phyloP scores from a whole-genome alignment of 495 filamentous ascomycete genomes.

The Cenococcum geophilum region DNA sequence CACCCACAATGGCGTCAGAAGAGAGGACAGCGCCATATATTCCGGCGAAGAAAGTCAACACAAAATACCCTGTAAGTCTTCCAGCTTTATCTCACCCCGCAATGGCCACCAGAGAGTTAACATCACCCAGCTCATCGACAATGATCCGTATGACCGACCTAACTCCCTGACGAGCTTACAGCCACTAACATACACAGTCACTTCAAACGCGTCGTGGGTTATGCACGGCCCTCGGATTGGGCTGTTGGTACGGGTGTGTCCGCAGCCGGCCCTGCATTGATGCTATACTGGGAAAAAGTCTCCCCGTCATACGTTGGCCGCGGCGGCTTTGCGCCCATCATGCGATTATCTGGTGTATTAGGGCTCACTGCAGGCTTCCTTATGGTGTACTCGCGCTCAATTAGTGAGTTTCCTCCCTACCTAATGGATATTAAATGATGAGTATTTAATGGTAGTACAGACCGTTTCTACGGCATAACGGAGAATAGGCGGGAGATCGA shows the following conservation, averaged over 20 bases:
- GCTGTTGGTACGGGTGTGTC: slow-evolving; percentile 58
- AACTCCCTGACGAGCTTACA: slow-evolving; percentile 12
- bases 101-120: slow-evolving; percentile 21
- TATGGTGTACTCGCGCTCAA: slow-evolving; percentile 69
- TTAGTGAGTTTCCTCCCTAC: slow-evolving; percentile 43
- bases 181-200: slow-evolving; percentile 55
- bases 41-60: slow-evolving; percentile 17
- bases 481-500: slow-evolving; percentile 89
- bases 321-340: slow-evolving; percentile 71
- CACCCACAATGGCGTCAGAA: slow-evolving; percentile 19
- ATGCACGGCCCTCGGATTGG: slow-evolving; percentile 81
- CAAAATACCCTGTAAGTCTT: slow-evolving; percentile 27
- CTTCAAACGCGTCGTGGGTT: slow-evolving; percentile 77
- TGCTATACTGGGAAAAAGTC: slow-evolving; percentile 73
- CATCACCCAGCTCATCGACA: slow-evolving; percentile 78
- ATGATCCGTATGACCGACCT: slow-evolving; percentile 71
- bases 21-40: neutral
- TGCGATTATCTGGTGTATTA: slow-evolving; percentile 70
- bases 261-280: slow-evolving; percentile 60
- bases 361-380: slow-evolving; percentile 70
- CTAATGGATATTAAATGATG: slow-evolving; percentile 6
- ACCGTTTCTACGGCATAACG: slow-evolving; percentile 84
- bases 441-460: slow-evolving; percentile 5
- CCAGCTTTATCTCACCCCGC: slow-evolving; percentile 1
- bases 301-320: slow-evolving; percentile 73